phyloP scores from a whole-genome alignment of 441 rosid species.

The Croton setiger region DNA sequence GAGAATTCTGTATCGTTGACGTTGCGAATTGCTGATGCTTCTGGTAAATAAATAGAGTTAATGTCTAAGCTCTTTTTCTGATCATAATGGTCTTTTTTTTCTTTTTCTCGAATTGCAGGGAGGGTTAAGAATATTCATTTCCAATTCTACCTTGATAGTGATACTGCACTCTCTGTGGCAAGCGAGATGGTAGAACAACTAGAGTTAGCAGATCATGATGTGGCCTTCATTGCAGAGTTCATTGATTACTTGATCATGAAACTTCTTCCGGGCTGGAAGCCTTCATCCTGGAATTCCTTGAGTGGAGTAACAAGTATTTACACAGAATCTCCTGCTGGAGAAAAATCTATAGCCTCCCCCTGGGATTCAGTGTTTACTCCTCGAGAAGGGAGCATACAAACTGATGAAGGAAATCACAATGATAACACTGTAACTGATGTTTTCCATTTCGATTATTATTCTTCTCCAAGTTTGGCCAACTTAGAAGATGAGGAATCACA shows the following conservation, averaged over 20 bases:
- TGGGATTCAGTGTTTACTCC: constrained; percentile 33
- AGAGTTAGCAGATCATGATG: constrained; percentile 49
- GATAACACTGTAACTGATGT: constrained; percentile 11
- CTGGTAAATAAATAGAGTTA: constrained; percentile 25
- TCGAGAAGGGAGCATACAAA: constrained; percentile 20
- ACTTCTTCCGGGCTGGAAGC: constrained; percentile 50
- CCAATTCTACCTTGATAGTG: constrained; percentile 52
- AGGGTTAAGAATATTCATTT: constrained; percentile 53
- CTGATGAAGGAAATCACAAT: constrained; percentile 7
- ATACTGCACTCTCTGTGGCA: constrained; percentile 54
- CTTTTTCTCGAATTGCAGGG: constrained; percentile 33
- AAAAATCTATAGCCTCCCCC: constrained; percentile 22
- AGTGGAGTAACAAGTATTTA: constrained; percentile 17
- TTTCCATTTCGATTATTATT: constrained; percentile 16
- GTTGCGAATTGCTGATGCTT: constrained; percentile 44
- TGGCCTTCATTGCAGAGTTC: constrained; percentile 48
- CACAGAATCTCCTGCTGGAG: constrained; percentile 18
- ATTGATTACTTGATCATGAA: constrained; percentile 50
- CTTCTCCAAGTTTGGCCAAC: constrained; percentile 31
- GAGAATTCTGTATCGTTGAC: constrained; percentile 46
- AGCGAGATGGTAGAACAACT: constrained; percentile 71
- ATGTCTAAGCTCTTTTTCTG: constrained; percentile 7
- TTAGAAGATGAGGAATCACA: constrained; percentile 50
- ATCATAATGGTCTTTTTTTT: not conserved
- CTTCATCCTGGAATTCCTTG: constrained; percentile 15